Percentiles rank a stretch among this genome's conserved stretches.
These are phyloP conservation scores for Closterium sp. DNA, from an alignment of 139 green algal genomes.

Conservation along the genomic window DNA sequence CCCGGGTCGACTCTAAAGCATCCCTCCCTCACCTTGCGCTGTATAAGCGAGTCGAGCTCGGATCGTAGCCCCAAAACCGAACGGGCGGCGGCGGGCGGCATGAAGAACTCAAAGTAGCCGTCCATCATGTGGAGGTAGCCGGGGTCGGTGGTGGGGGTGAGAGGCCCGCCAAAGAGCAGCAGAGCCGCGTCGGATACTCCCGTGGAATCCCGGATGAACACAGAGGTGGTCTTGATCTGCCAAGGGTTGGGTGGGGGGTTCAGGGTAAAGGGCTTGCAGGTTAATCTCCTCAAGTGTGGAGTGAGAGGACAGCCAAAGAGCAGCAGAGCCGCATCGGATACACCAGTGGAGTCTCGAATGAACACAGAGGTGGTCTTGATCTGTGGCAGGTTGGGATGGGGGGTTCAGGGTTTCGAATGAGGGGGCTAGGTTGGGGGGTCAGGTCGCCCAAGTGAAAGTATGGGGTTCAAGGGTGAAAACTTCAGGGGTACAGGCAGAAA, in stretches of 20 bases:
- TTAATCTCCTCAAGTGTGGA: not conserved
- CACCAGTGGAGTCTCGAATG: conserved; percentile 3
- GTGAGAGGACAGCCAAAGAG: conserved; percentile 5
- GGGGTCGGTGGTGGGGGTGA: too few relatives aligned
- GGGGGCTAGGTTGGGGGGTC: too few relatives aligned
- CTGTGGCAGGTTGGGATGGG: too few relatives aligned
- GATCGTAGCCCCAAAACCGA: not conserved
- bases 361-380: conserved; percentile 31
- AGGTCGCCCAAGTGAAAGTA: too few relatives aligned
- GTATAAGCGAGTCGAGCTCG: conserved; percentile 21
- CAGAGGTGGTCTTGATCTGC: conserved; percentile 33
- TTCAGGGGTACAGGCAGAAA: too few relatives aligned
- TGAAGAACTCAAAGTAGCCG: conserved; percentile 32
- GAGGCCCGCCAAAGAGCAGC: too few relatives aligned
- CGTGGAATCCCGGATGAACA: not conserved
- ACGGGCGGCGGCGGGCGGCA: conserved; percentile 3
- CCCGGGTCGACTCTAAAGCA: too few relatives aligned
- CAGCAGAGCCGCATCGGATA: conserved; percentile 5
- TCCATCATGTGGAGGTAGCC: too few relatives aligned
- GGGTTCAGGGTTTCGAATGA: too few relatives aligned
- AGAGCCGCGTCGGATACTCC: not conserved
- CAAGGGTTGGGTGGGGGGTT: not conserved
- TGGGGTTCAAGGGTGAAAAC: too few relatives aligned
- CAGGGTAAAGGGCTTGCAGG: not conserved
- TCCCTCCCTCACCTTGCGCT: too few relatives aligned